Base-by-base conservation (phyloP, 805 yeast species). In the Barnettozyma botsteinii region DNA sequence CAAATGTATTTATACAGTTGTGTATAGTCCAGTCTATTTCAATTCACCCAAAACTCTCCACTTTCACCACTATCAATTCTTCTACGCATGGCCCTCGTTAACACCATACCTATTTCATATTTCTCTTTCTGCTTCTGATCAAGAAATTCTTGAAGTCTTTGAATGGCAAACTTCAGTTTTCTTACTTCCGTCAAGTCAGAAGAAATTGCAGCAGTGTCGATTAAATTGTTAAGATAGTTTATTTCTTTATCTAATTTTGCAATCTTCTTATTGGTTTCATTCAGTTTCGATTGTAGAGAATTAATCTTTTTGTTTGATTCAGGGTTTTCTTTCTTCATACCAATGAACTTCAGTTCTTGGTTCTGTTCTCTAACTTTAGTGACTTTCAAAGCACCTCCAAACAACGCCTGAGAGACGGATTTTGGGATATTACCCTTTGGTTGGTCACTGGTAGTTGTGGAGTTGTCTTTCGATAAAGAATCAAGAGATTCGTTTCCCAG, bases 91-190 rank as follows among this genome's bases (percentile, higher is more conserved):
- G 65, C 64, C 33, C 70, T 59, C 19, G 70, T 64, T 27, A 68
- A 43, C 31, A 55, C 49, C 6, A 67, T 64, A 13, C 71, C 73
- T 4, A 65, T 51, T 30, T 67, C 73, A 47, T 68, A 67, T 46
- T 62, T 64, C 48, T 67, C 67, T 50, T 67, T 68, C 33, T 59
- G 61, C 47, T 68, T 67, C 34, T 56, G 59, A 36, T 68, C 72
- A 14, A 66, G 48, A 34, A 61, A 68, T 26, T 61, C 65, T 42
- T 67, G 66, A 30, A 68, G 43, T 46, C 59, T 62, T 14, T 44
- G 53, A 21, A 67, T 56, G 9, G 71, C 73, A 14, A 46, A 48
- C 35, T 56, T 49, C 29, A 68, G 43, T 41, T 65, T 66, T 32
- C 63, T 56, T n/a, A 59, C 41, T 39, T 68, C 73, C 1, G 39